Percentiles rank a stretch among this genome's conserved stretches.
Evolutionary conservation across 768 basidiomycete species (phyloP).

Genomic region (Boletus tomentosulus): DNA sequence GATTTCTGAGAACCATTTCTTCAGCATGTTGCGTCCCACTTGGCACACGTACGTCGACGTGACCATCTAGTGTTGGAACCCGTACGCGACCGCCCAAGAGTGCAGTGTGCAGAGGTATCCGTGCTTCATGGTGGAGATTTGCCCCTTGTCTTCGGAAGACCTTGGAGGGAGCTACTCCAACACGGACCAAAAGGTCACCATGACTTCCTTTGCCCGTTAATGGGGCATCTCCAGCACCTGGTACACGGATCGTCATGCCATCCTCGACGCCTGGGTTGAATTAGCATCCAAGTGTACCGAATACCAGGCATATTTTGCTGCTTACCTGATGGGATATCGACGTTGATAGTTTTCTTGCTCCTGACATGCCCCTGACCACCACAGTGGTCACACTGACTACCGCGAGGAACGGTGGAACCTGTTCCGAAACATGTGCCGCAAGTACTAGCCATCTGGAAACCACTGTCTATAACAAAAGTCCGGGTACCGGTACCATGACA

Average conservation of each 20-base stretch:
- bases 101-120: slow-evolving; percentile 87
- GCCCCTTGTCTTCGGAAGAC: slow-evolving; percentile 86
- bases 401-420: slow-evolving; percentile 76
- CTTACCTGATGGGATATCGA: slow-evolving; percentile 84
- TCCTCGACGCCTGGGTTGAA: slow-evolving; percentile 76
- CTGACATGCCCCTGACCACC: slow-evolving; percentile 87
- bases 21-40: slow-evolving; percentile 94
- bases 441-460: slow-evolving; percentile 95
- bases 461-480: slow-evolving; percentile 86
- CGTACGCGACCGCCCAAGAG: slow-evolving; percentile 90
- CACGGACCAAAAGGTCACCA: slow-evolving; percentile 85
- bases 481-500: slow-evolving; percentile 87
- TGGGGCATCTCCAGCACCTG: slow-evolving; percentile 80
- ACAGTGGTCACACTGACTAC: slow-evolving; percentile 75
- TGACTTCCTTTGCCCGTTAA: slow-evolving; percentile 69
- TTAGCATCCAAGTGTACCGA: slow-evolving; percentile 7
- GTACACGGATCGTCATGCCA: slow-evolving; percentile 85
- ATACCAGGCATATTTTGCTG: slow-evolving; percentile 7
- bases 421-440: slow-evolving; percentile 79
- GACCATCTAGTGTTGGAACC: slow-evolving; percentile 92
- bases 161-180: slow-evolving; percentile 80
- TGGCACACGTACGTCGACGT: slow-evolving; percentile 91
- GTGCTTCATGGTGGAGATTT: slow-evolving; percentile 85
- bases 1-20: slow-evolving; percentile 89
- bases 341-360: slow-evolving; percentile 67